These are phyloP conservation scores for Fusarium decemcellulare DNA, from an alignment of 2,329 filamentous ascomycete genomes.

Conservation along the genomic window DNA sequence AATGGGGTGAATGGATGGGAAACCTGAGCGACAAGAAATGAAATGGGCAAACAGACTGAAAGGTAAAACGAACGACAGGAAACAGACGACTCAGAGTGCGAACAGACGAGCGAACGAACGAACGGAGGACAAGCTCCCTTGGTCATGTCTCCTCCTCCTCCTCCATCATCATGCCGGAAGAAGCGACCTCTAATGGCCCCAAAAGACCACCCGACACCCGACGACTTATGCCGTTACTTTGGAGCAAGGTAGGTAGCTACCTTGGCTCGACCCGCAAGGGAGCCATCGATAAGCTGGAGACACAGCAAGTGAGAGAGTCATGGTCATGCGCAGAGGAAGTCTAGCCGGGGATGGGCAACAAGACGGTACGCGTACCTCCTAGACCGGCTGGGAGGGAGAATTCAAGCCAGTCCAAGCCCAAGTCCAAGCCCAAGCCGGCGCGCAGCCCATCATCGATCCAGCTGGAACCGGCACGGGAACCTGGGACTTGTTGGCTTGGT, in stretches of 20 bases:
- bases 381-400: not conserved
- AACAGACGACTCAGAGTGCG: slow-evolving; percentile 3
- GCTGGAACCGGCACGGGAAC: slow-evolving; percentile 12
- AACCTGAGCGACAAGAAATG: not conserved
- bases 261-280: slow-evolving; percentile 7
- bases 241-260: slow-evolving; percentile 23
- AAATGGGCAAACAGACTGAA: not conserved
- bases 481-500: not conserved
- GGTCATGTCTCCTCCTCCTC: not conserved
- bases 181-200: slow-evolving; percentile 5
- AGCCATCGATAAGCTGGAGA: slow-evolving; percentile 21
- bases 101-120: not conserved
- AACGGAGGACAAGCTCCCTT: slow-evolving; percentile 13
- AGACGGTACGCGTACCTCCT: not conserved
- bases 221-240: slow-evolving; percentile 12
- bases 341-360: slow-evolving; percentile 22
- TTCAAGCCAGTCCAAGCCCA: slow-evolving; percentile 27
- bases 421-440: slow-evolving; percentile 26
- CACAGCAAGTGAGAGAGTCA: slow-evolving; percentile 9
- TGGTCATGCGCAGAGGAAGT: slow-evolving; percentile 38
- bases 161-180: slow-evolving; percentile 4
- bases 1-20: slow-evolving; percentile 3
- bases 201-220: slow-evolving; percentile 23
- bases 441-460: slow-evolving; percentile 34
- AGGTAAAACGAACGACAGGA: slow-evolving; percentile 11